Conservation (phyloP, 257 asterid species). For the Forsythia viridissima region DNA sequence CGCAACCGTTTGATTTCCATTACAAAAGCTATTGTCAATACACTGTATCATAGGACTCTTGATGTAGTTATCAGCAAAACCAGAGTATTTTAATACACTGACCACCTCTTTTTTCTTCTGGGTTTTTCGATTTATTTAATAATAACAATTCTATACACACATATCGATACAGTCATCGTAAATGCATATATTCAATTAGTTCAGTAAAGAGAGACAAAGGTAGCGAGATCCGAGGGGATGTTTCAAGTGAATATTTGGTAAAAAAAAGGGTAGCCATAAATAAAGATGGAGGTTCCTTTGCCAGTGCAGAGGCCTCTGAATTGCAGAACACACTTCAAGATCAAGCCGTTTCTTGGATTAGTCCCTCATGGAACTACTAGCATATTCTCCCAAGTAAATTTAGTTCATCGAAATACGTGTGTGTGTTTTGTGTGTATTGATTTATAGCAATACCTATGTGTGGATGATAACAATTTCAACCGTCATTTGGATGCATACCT, state of each 20-base stretch:
- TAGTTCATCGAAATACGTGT: background rate
- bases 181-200: background rate
- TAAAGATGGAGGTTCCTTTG: conserved; percentile 67
- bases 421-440: background rate
- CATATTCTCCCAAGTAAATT: background rate
- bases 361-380: conserved; percentile 61
- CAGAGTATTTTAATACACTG: background rate
- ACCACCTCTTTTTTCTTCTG: conserved; percentile 24
- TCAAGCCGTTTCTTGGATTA: conserved; percentile 63
- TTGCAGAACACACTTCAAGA: conserved; percentile 48
- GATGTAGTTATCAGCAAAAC: conserved; percentile 20
- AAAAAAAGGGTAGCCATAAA: conserved; percentile 9
- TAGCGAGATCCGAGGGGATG: conserved; percentile 30
- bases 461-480: background rate
- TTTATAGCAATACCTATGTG: background rate
- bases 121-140: conserved; percentile 3
- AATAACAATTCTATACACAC: background rate
- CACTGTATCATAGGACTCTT: conserved; percentile 20
- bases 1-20: conserved; percentile 2
- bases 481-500: background rate
- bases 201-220: conserved; percentile 14
- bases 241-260: conserved; percentile 25
- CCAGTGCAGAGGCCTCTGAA: conserved; percentile 53
- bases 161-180: background rate
- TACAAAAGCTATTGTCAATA: conserved; percentile 2